A percentile compares a stretch with the other conserved stretches of the same genome.
Conservation (phyloP, 2,329 filamentous ascomycete genomes). For the Colletotrichum spinosum region DNA sequence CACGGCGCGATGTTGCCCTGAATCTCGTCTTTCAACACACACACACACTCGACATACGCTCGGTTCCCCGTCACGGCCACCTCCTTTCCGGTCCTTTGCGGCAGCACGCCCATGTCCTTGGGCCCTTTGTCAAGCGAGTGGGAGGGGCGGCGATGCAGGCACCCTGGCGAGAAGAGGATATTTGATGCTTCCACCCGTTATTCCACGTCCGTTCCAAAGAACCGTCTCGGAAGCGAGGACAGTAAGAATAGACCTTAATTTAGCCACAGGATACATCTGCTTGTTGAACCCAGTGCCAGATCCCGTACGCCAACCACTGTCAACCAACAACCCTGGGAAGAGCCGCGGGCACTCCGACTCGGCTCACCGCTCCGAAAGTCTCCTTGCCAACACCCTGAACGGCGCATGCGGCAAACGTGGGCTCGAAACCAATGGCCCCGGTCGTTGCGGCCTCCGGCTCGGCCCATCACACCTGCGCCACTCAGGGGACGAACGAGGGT, state of each 20-base stretch:
- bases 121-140: neutral
- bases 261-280: conserved; percentile 5
- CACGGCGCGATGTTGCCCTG: neutral
- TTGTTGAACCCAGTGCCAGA: neutral
- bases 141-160: conserved; percentile 15
- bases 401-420: conserved; percentile 66
- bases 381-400: conserved; percentile 51
- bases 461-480: conserved; percentile 70
- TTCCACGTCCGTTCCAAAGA: neutral
- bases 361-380: neutral
- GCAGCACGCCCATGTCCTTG: neutral
- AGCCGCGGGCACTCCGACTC: neutral
- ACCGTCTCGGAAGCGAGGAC: neutral
- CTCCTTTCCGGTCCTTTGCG: neutral
- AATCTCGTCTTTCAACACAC: neutral
- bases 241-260: neutral
- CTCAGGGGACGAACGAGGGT: conserved; percentile 66
- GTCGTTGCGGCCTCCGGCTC: conserved; percentile 69
- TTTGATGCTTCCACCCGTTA: conserved; percentile 10
- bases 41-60: too few relatives aligned
- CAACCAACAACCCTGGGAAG: neutral
- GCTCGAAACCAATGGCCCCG: conserved; percentile 73
- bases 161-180: neutral
- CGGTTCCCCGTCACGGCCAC: too few relatives aligned
- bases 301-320: too few relatives aligned